Evolutionary conservation across 2,329 filamentous ascomycete genomes (phyloP).

Genomic region (Byssoonygena ceratinophila): DNA sequence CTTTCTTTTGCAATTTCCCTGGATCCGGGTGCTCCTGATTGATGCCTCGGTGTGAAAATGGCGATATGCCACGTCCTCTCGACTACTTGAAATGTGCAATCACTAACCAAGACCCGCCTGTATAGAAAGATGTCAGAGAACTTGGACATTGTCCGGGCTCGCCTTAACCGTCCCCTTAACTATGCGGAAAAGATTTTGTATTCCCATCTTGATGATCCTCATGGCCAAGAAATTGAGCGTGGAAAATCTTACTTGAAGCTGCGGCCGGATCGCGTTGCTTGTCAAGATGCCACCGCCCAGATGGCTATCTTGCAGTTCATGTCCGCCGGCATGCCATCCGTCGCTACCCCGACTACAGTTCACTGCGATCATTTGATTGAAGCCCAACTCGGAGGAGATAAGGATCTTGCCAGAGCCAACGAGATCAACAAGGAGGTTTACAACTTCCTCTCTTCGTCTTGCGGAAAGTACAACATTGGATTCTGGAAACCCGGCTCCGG

Average conservation of each 20-base stretch:
- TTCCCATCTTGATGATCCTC: conserved; percentile 94
- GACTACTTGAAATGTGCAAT: background rate
- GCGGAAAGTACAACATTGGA: conserved; percentile 99
- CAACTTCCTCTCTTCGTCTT: conserved; percentile 86
- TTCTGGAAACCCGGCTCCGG: conserved; percentile 98
- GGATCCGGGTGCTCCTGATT: background rate
- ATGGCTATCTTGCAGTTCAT: conserved; percentile 99
- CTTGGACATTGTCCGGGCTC: conserved; percentile 74
- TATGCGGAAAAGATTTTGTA: conserved; percentile 98
- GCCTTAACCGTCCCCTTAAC: conserved; percentile 86
- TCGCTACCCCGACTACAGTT: conserved; percentile 88
- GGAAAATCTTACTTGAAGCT: conserved; percentile 93
- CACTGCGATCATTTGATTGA: conserved; percentile 99
- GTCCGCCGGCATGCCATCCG: conserved; percentile 91
- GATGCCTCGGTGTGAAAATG: no score
- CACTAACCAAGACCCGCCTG: conserved; percentile 14
- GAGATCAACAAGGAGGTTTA: conserved; percentile 99
- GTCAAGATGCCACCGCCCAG: conserved; percentile 98
- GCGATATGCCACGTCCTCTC: no score
- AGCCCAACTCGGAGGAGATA: conserved; percentile 81
- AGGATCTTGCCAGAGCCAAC: conserved; percentile 85
- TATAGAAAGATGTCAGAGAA: conserved; percentile 96
- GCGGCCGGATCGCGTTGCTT: conserved; percentile 92
- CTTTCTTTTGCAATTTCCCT: background rate
- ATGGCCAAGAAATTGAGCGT: conserved; percentile 91